A percentile compares a stretch with the other conserved stretches of the same genome.
Evolutionary conservation across 1,284 basidiomycete species (phyloP).

Genomic region (Sporisorium iseilematis-ciliati): DNA sequence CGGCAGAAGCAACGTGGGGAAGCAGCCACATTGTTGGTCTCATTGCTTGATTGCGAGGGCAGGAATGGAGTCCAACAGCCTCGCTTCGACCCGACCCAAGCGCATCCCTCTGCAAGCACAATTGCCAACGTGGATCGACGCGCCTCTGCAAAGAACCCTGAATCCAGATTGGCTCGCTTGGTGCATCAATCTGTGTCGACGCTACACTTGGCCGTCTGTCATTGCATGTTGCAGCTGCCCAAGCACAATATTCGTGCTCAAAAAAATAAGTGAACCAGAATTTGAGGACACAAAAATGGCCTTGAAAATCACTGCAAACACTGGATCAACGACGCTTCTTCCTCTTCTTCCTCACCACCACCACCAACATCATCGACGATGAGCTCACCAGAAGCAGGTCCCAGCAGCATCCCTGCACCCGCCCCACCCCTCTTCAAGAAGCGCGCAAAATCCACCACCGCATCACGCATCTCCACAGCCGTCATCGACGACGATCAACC

Average conservation of each 20-base stretch:
- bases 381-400: slow-evolving; percentile 25
- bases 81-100: too few relatives aligned
- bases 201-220: too few relatives aligned
- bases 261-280: too few relatives aligned
- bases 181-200: too few relatives aligned
- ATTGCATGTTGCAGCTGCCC: too few relatives aligned
- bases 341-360: slow-evolving; percentile 4
- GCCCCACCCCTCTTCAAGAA: slow-evolving; percentile 30
- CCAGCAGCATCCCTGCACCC: slow-evolving; percentile 5
- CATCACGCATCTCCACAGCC: slow-evolving; percentile 15
- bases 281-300: slow-evolving; percentile 5
- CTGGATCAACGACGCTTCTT: neutral
- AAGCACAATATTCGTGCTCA: too few relatives aligned
- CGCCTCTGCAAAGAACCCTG: neutral
- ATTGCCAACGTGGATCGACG: slow-evolving; percentile 4
- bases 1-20: too few relatives aligned
- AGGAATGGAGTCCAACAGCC: too few relatives aligned
- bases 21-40: too few relatives aligned
- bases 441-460: slow-evolving; percentile 10
- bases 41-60: too few relatives aligned
- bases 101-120: neutral
- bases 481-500: slow-evolving; percentile 5
- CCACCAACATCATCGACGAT: slow-evolving; percentile 3
- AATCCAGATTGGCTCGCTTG: neutral
- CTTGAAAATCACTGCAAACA: neutral